A percentile compares a stretch with the other conserved stretches of the same genome.
Conservation (phyloP, 169 alveolate species). For the Neospora caninum region DNA sequence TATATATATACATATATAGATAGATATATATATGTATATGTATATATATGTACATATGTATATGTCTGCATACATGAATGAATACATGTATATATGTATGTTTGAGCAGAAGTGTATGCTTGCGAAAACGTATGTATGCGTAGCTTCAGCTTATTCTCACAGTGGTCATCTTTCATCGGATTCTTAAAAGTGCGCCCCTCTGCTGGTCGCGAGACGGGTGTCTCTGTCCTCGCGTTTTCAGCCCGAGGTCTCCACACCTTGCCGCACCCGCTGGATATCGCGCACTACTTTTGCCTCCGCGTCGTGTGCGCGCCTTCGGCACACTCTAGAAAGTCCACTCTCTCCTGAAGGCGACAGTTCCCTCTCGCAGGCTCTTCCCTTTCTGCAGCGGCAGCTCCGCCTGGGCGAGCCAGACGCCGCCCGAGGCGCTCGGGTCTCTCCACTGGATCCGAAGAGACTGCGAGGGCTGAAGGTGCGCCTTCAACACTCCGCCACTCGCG, state of each 20-base stretch:
- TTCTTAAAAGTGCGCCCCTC: no score
- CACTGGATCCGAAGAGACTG: neutral
- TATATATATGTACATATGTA: neutral
- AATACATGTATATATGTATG: neutral
- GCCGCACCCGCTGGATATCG: no score
- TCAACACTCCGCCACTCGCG: neutral
- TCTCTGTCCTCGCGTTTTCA: no score
- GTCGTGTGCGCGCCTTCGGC: no score
- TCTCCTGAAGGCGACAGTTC: neutral
- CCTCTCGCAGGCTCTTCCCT: neutral
- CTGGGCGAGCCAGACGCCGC: constrained; percentile 22
- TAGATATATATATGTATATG: neutral
- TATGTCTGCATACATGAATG: neutral
- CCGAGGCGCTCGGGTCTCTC: constrained; percentile 34
- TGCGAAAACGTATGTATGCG: no score
- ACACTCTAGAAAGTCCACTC: constrained; percentile 4
- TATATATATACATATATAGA: neutral
- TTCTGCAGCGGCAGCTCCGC: constrained; percentile 7
- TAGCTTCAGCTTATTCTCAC: no score
- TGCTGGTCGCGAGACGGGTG: no score
- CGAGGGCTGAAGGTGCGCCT: neutral
- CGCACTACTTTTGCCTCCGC: neutral
- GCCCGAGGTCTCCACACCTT: no score
- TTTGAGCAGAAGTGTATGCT: no score
- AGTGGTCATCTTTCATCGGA: no score